Conservation (phyloP, 1,284 basidiomycete genomes). For the Coniophora puteana region DNA sequence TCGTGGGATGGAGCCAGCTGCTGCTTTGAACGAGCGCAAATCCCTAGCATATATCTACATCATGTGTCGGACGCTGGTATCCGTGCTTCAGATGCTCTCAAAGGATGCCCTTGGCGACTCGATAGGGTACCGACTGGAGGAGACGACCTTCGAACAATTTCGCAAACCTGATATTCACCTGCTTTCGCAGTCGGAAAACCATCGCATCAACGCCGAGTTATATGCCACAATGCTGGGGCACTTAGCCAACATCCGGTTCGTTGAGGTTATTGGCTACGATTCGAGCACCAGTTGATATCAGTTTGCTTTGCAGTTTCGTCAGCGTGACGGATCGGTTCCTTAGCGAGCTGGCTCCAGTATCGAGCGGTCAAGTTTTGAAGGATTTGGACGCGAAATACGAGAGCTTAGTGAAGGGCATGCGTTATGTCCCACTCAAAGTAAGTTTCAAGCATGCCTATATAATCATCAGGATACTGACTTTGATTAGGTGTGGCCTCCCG, state of each 20-base stretch:
- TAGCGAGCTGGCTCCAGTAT: slow-evolving; percentile 72
- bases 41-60: slow-evolving; percentile 82
- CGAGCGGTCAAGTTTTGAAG: slow-evolving; percentile 68
- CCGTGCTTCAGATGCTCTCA: slow-evolving; percentile 68
- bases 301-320: slow-evolving; percentile 62
- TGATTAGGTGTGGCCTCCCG: slow-evolving; percentile 84
- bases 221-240: slow-evolving; percentile 82
- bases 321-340: slow-evolving; percentile 88
- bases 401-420: slow-evolving; percentile 76
- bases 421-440: slow-evolving; percentile 79
- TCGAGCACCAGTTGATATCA: not conserved
- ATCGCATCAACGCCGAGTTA: slow-evolving; percentile 75
- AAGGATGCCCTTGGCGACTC: slow-evolving; percentile 77
- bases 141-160: slow-evolving; percentile 86
- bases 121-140: slow-evolving; percentile 76
- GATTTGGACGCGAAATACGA: slow-evolving; percentile 81
- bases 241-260: slow-evolving; percentile 72
- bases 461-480: slow-evolving; percentile 2
- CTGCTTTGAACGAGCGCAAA: slow-evolving; percentile 72
- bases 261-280: slow-evolving; percentile 1
- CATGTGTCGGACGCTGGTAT: slow-evolving; percentile 82
- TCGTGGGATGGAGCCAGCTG: slow-evolving; percentile 51
- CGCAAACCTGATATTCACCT: slow-evolving; percentile 69
- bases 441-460: slow-evolving; percentile 11
- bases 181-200: slow-evolving; percentile 64